These are phyloP conservation scores for Globisporangium cylindrosporum DNA, from an alignment of 352 stramenopile species.

Conservation along the genomic window DNA sequence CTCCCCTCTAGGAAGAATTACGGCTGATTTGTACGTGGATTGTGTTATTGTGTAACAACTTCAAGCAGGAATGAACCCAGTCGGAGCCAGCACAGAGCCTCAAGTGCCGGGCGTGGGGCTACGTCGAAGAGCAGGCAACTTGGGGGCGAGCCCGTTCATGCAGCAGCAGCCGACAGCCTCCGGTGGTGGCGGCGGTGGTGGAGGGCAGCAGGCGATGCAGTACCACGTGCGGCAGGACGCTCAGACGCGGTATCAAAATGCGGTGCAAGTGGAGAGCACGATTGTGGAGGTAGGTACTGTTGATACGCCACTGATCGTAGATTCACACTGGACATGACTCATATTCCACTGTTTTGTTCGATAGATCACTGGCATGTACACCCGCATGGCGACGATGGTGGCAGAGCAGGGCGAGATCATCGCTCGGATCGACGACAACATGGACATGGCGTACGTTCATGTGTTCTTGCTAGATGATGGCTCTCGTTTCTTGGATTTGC, in stretches of 20 bases:
- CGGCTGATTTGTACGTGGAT: neutral
- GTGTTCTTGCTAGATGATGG: slow-evolving; percentile 12
- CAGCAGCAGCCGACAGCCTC: slow-evolving; percentile 48
- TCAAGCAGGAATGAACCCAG: neutral
- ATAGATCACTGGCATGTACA: slow-evolving; percentile 87
- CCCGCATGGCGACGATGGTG: slow-evolving; percentile 81
- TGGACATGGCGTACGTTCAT: slow-evolving; percentile 80
- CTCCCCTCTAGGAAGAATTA: neutral
- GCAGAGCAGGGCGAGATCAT: slow-evolving; percentile 80
- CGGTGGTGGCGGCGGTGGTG: slow-evolving; percentile 17
- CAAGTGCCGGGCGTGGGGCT: slow-evolving; percentile 31
- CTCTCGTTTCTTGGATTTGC: neutral
- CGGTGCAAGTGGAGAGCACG: slow-evolving; percentile 74
- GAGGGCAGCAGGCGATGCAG: slow-evolving; percentile 48
- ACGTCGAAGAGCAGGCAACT: slow-evolving; percentile 56
- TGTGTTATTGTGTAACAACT: slow-evolving; percentile 5
- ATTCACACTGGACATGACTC: too few relatives aligned
- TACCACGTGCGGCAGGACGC: slow-evolving; percentile 67
- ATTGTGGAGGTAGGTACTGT: slow-evolving; percentile 65
- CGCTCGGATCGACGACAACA: slow-evolving; percentile 82
- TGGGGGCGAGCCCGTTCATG: slow-evolving; percentile 71
- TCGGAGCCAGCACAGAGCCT: slow-evolving; percentile 11
- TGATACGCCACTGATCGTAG: neutral
- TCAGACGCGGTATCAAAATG: slow-evolving; percentile 74
- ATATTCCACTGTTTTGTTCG: neutral